Percentiles rank a stretch among this genome's conserved stretches.
Evolutionary conservation across 192 early-diverging fungal genomes (phyloP).

Genomic region (Radiomyces spectabilis): DNA sequence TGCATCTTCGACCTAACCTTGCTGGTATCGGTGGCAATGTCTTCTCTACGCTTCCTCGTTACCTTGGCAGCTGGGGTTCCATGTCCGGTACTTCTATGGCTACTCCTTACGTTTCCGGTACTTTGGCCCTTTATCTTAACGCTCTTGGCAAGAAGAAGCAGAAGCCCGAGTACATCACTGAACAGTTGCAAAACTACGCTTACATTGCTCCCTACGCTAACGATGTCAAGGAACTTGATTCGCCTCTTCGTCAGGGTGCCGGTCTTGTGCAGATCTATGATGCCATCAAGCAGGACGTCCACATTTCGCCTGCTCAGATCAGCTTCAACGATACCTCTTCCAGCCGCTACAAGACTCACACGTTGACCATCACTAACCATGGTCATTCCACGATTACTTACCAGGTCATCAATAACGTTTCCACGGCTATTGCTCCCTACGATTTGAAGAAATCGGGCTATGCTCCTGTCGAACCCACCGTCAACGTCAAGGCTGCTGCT

Average conservation of each 20-base stretch:
- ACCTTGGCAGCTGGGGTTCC: conserved; percentile 32
- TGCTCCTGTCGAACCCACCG: conserved; percentile 6
- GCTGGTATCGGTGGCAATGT: conserved; percentile 42
- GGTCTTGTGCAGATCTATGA: conserved; percentile 45
- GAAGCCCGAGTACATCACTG: conserved; percentile 16
- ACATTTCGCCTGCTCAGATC: conserved; percentile 37
- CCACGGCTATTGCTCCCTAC: conserved; percentile 34
- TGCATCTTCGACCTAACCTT: conserved; percentile 49
- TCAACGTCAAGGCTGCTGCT: conserved; percentile 6
- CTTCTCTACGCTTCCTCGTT: conserved; percentile 40
- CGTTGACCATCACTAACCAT: conserved; percentile 37
- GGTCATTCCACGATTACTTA: conserved; percentile 31
- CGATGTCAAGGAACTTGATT: conserved; percentile 7
- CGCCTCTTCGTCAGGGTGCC: conserved; percentile 40
- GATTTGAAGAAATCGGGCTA: conserved; percentile 9
- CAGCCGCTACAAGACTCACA: conserved; percentile 17
- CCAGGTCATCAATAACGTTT: conserved; percentile 27
- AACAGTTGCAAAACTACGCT: conserved; percentile 29
- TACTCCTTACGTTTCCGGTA: conserved; percentile 47
- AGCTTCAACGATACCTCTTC: conserved; percentile 45
- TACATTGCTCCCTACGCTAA: background rate
- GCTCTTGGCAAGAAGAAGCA: conserved; percentile 17
- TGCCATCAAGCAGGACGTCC: conserved; percentile 27
- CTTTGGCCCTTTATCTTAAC: conserved; percentile 37
- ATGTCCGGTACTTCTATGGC: conserved; percentile 50